Conservation (phyloP, 2,329 filamentous ascomycete genomes). For the Pseudocercospora cruenta region DNA sequence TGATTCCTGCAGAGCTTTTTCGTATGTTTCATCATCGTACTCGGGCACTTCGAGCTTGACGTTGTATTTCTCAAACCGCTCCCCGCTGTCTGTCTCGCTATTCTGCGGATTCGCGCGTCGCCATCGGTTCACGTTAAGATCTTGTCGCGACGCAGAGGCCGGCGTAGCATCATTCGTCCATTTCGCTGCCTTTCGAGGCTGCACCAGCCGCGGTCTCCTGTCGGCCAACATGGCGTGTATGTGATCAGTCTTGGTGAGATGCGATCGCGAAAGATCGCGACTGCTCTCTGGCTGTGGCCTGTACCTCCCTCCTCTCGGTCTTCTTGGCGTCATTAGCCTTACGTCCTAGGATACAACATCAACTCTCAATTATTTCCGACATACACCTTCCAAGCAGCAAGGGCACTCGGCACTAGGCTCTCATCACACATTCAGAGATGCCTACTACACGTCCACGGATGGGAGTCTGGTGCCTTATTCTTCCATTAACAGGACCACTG, state of each 20-base stretch:
- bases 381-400: too few relatives aligned
- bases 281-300: neutral
- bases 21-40: constrained; percentile 88
- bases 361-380: too few relatives aligned
- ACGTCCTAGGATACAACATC: too few relatives aligned
- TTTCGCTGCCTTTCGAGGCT: constrained; percentile 23
- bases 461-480: neutral
- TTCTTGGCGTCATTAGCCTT: neutral
- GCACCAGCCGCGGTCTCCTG: constrained; percentile 4
- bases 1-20: constrained; percentile 68
- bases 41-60: constrained; percentile 75
- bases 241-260: neutral
- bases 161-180: constrained; percentile 15
- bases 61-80: constrained; percentile 82
- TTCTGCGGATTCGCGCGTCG: constrained; percentile 11
- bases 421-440: too few relatives aligned
- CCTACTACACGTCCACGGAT: neutral
- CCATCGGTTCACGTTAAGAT: constrained; percentile 17
- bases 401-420: too few relatives aligned
- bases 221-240: neutral
- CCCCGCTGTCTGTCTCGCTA: constrained; percentile 8
- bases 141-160: constrained; percentile 1
- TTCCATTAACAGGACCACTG: neutral
- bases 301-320: neutral
- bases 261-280: neutral